These are phyloP conservation scores for Punctularia strigosozonata DNA, from an alignment of 768 basidiomycete species.

Conservation along the genomic window DNA sequence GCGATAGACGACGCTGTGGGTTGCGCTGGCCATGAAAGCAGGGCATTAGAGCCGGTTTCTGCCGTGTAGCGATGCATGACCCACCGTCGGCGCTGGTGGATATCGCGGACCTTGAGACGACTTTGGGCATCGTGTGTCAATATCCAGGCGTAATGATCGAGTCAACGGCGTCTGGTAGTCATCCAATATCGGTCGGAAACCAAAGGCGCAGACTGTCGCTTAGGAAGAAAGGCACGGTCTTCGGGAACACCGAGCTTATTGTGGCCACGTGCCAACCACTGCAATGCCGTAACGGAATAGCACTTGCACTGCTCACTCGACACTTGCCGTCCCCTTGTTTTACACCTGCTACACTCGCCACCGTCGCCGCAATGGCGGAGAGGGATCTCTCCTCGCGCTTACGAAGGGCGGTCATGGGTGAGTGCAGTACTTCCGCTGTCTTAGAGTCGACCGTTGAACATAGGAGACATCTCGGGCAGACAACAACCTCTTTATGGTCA, in stretches of 20 bases:
- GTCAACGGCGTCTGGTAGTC: too few relatives aligned
- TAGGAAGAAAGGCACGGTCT: too few relatives aligned
- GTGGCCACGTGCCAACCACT: too few relatives aligned
- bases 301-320: too few relatives aligned
- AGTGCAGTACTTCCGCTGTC: conserved; percentile 5
- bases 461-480: too few relatives aligned
- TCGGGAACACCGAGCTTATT: too few relatives aligned
- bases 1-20: conserved; percentile 73
- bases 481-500: conserved; percentile 90
- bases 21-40: conserved; percentile 34
- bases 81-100: conserved; percentile 81
- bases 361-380: conserved; percentile 52
- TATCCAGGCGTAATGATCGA: too few relatives aligned
- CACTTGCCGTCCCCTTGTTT: not conserved
- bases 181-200: too few relatives aligned
- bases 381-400: conserved; percentile 67
- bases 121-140: conserved; percentile 81
- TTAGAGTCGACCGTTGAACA: not conserved
- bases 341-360: conserved; percentile 7
- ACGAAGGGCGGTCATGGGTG: conserved; percentile 73
- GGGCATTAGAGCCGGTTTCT: conserved; percentile 3
- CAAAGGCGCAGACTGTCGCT: too few relatives aligned
- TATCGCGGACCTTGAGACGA: conserved; percentile 79
- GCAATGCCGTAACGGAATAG: too few relatives aligned
- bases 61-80: conserved; percentile 9